Conservation (phyloP, 192 early-diverging fungal species). For the Entomortierella lignicola region DNA sequence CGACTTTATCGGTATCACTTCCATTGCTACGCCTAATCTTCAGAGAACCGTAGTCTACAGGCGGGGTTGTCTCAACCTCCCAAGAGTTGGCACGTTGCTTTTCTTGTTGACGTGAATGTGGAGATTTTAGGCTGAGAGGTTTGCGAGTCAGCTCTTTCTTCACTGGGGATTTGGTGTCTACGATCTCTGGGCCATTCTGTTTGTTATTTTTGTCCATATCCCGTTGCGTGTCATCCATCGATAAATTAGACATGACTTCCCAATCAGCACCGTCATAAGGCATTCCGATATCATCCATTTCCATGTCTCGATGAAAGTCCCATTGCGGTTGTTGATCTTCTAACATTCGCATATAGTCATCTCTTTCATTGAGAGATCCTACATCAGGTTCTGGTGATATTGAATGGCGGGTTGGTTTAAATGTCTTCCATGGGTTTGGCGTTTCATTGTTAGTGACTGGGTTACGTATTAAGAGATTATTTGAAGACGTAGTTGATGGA, state of each 20-base stretch:
- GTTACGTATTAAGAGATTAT: neutral
- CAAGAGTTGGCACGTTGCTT: neutral
- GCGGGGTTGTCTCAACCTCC: neutral
- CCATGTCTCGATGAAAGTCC: slow-evolving; percentile 22
- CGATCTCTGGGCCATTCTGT: slow-evolving; percentile 2
- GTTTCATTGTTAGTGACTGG: neutral
- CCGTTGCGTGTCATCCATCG: neutral
- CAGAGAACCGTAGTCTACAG: neutral
- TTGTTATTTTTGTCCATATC: neutral
- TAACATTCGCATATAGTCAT: slow-evolving; percentile 4
- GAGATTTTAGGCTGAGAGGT: slow-evolving; percentile 5
- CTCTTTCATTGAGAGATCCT: neutral
- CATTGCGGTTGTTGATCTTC: slow-evolving; percentile 21
- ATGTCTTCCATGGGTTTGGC: slow-evolving; percentile 25
- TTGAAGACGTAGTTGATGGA: slow-evolving; percentile 12
- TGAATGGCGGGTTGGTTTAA: slow-evolving; percentile 2
- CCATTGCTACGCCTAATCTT: neutral
- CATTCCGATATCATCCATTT: slow-evolving; percentile 23
- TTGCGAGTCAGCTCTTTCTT: slow-evolving; percentile 1
- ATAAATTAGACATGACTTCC: slow-evolving; percentile 25
- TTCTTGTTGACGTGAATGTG: neutral
- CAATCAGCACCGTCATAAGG: neutral
- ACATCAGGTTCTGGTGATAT: neutral
- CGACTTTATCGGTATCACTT: neutral
- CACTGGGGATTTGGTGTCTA: slow-evolving; percentile 10